phyloP scores from a whole-genome alignment of 306 rosid species.

The Quercus parvula region DNA sequence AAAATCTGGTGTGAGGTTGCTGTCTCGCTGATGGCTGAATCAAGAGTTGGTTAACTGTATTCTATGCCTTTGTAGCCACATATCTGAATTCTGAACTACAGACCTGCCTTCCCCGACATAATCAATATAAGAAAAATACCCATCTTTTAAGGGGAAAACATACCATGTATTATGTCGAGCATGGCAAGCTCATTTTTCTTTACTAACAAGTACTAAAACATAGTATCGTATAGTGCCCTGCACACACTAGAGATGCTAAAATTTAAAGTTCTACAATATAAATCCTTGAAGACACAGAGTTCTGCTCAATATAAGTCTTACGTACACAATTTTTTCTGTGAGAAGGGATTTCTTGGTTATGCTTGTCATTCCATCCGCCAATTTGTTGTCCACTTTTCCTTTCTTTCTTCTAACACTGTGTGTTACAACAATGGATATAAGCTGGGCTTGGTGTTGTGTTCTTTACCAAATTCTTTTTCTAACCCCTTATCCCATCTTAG shows the following conservation, averaged over 20 bases:
- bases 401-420: no score
- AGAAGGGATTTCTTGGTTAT: no score
- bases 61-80: slow-evolving; percentile 42
- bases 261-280: background rate
- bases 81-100: background rate
- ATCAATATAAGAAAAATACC: no score
- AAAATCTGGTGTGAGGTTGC: slow-evolving; percentile 45
- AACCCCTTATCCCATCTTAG: no score
- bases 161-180: slow-evolving; percentile 93
- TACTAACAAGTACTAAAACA: slow-evolving; percentile 78
- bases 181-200: slow-evolving; percentile 93
- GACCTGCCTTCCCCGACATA: slow-evolving; percentile 24
- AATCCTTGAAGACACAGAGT: no score
- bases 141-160: background rate
- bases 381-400: no score
- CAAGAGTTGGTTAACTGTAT: slow-evolving; percentile 48
- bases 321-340: no score
- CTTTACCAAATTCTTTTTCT: no score
- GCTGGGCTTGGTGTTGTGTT: no score
- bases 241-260: slow-evolving; percentile 17
- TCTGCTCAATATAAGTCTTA: no score
- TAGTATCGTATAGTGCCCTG: slow-evolving; percentile 89
- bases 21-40: slow-evolving; percentile 19
- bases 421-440: no score
- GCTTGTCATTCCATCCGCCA: no score